Evolutionary conservation across 495 filamentous ascomycete genomes (phyloP).

Genomic region (Trypethelium eluteriae): DNA sequence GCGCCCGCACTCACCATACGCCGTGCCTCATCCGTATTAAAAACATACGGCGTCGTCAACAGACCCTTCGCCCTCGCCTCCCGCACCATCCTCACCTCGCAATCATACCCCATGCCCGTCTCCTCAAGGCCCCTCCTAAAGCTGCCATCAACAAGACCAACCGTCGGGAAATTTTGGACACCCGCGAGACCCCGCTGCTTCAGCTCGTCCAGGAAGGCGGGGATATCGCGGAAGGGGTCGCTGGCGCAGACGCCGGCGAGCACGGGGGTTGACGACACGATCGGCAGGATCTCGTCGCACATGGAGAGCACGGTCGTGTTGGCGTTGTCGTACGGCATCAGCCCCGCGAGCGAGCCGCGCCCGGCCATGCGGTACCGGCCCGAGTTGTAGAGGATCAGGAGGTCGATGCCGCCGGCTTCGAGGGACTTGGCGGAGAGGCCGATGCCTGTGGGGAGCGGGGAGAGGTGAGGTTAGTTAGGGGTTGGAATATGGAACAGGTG

Average conservation of each 20-base stretch:
- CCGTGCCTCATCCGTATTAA: constrained; percentile 50
- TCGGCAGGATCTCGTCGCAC: constrained; percentile 48
- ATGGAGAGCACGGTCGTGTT: constrained; percentile 63
- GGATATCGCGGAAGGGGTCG: constrained; percentile 56
- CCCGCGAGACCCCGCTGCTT: constrained; percentile 55
- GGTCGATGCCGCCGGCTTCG: constrained; percentile 57
- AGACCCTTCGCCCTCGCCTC: constrained; percentile 49
- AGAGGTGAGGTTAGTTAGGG: not conserved
- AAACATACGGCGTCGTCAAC: constrained; percentile 63
- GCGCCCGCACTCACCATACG: constrained; percentile 57
- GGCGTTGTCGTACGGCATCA: constrained; percentile 67
- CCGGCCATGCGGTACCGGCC: constrained; percentile 70
- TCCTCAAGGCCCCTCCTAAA: constrained; percentile 62
- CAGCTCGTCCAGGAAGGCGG: constrained; percentile 50
- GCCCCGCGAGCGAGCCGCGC: constrained; percentile 57
- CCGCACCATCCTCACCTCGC: constrained; percentile 58
- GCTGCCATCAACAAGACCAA: constrained; percentile 60
- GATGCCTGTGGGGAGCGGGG: constrained; percentile 40
- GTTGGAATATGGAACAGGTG: too few species aligned
- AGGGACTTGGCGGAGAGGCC: constrained; percentile 64
- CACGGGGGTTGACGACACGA: constrained; percentile 50
- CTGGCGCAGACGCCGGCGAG: constrained; percentile 61
- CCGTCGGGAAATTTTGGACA: constrained; percentile 67
- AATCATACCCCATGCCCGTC: constrained; percentile 59
- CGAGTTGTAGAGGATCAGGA: constrained; percentile 66